phyloP scores from a whole-genome alignment of 352 stramenopile species.

The Phytopythium helicoides region DNA sequence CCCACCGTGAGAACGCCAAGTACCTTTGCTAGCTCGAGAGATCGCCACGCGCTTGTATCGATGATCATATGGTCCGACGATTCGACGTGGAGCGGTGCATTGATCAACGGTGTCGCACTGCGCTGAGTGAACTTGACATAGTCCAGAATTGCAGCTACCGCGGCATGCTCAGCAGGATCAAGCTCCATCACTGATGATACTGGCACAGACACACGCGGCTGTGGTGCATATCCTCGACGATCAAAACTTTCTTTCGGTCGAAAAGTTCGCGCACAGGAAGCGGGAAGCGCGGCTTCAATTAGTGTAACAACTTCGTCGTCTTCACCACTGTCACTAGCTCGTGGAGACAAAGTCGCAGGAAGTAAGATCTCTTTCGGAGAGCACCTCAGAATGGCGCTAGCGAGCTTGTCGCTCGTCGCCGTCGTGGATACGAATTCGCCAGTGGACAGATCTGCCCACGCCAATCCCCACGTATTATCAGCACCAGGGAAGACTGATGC shows the following conservation, averaged over 20 bases:
- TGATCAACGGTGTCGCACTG: conserved; percentile 25
- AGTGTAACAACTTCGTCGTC: conserved; percentile 18
- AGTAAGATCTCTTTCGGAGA: conserved; percentile 69
- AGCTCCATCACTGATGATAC: conserved; percentile 8
- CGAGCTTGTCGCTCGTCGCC: conserved; percentile 51
- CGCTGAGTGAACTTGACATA: conserved; percentile 70
- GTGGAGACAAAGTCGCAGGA: conserved; percentile 16
- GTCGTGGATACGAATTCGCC: conserved; percentile 74
- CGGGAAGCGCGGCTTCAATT: conserved; percentile 40
- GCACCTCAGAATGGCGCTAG: conserved; percentile 56
- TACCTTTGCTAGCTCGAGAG: conserved; percentile 62
- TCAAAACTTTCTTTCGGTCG: conserved; percentile 29
- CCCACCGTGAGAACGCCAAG: too few relatives aligned
- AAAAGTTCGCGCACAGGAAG: conserved; percentile 63
- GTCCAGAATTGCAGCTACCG: conserved; percentile 53
- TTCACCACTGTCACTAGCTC: not conserved
- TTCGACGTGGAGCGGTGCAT: conserved; percentile 51
- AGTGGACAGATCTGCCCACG: conserved; percentile 76
- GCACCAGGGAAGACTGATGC: conserved; percentile 42
- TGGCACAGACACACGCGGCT: not conserved
- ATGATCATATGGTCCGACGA: conserved; percentile 80
- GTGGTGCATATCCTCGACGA: not conserved
- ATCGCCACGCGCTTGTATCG: conserved; percentile 67
- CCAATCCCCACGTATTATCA: conserved; percentile 42
- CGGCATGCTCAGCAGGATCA: conserved; percentile 27